Base-by-base conservation (phyloP, 1,139 yeast genomes). In the Geotrichum reessii region DNA sequence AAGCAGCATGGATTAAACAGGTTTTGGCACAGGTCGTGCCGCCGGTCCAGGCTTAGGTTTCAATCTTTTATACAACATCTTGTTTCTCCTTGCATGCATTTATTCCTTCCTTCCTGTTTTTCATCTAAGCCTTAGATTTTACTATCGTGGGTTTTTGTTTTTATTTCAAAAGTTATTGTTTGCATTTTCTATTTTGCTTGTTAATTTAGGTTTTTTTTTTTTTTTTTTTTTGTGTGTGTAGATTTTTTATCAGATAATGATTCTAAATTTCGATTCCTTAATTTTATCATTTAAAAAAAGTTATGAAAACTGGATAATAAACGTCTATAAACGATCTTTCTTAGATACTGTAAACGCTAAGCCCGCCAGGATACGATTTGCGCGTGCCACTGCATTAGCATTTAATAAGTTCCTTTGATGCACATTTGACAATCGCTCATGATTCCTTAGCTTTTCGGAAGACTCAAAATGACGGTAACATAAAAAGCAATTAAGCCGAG, bases 1-100 rank as follows among this genome's bases (percentile, higher is more conserved):
- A 57, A 24, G 54, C 50, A 6, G 57, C 33, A n/a, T 57, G 59
- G 59, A 55, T 57, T 9, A 53, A 57, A 19, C 57, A 57, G 49
- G 50, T 57, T 33, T 50, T 57, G 59, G 57, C 59, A 24, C 56
- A 53, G 40, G 57, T 50, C 9, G 22, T 27, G 7, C 25, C 19
- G 22, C 17, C 48, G 2, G 47, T 46, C 19, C n/a, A 37, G 44
- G 44, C 44, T 37, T n/a, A 25, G n/a, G 5, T 19, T 37, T 17
- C 44, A n/a, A 37, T 8, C 22, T 6, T 12, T 17, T 24, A 12
- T 19, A 22, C 14, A 12, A 4, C 28, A 22, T 19, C 17, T 17
- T 8, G 22, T 9, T 14, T 19, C 17, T 14, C 12, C 25, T 8
- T 46, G 14, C 25, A 21, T 46, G 51, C 37, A 48, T 24, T 11